phyloP scores from a whole-genome alignment of 2,329 filamentous ascomycete species.

The Chaetomium olivaceum region DNA sequence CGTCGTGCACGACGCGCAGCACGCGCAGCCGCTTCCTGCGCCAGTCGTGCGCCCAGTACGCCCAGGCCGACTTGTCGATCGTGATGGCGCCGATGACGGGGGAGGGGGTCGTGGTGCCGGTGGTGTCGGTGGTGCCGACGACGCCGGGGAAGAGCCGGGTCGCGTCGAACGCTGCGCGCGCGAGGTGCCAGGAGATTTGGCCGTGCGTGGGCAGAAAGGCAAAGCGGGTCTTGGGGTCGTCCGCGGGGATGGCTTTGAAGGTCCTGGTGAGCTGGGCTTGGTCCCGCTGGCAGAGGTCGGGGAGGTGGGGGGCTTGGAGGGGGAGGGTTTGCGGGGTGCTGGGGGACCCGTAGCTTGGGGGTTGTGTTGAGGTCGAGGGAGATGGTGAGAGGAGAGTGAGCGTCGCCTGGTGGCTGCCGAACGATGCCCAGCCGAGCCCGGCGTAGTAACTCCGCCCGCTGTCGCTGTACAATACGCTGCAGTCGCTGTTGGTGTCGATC shows the following conservation, averaged over 20 bases:
- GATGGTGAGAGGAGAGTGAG: constrained; percentile 33
- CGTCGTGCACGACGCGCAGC: constrained; percentile 32
- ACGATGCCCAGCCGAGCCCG: constrained; percentile 40
- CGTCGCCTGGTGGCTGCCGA: constrained; percentile 38
- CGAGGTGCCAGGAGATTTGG: constrained; percentile 40
- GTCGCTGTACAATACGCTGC: constrained; percentile 42
- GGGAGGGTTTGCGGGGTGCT: constrained; percentile 26
- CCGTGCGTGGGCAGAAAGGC: constrained; percentile 38
- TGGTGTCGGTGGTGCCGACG: background rate
- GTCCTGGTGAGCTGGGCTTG: constrained; percentile 34
- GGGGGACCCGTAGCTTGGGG: background rate
- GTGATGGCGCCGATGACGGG: constrained; percentile 34
- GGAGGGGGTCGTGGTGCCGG: background rate
- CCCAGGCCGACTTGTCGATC: constrained; percentile 34
- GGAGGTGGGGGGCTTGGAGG: constrained; percentile 32
- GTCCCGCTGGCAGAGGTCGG: constrained; percentile 34
- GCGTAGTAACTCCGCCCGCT: constrained; percentile 39
- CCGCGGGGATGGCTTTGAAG: constrained; percentile 30
- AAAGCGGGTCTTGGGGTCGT: constrained; percentile 36
- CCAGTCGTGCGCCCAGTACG: constrained; percentile 43
- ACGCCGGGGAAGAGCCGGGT: constrained; percentile 25
- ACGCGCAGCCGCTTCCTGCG: constrained; percentile 36
- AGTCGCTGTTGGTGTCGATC: constrained; percentile 40
- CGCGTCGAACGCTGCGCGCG: constrained; percentile 36
- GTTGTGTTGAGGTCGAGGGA: background rate